Conservation (phyloP, 2,329 filamentous ascomycete species). For the Aspergillus vadensis region DNA sequence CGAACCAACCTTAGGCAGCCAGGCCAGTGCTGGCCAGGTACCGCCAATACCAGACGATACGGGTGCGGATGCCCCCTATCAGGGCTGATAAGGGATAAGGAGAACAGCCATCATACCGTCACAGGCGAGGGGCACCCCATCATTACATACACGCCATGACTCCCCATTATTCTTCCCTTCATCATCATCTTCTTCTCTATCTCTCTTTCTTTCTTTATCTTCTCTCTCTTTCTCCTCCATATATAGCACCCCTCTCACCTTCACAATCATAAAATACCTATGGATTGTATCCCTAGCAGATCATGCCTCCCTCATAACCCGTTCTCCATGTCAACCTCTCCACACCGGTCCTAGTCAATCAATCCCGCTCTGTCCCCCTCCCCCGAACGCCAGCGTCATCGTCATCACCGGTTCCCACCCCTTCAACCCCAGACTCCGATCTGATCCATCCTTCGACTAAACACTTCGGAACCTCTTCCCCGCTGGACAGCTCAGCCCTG, state of each 20-base stretch:
- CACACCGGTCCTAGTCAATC: constrained; percentile 1
- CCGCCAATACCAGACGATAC: not conserved
- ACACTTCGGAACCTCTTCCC: constrained; percentile 14
- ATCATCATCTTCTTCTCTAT: not conserved
- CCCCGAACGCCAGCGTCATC: not conserved
- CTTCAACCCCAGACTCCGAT: constrained; percentile 9
- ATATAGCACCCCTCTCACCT: not conserved
- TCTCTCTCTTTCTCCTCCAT: not conserved
- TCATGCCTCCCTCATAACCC: constrained; percentile 12
- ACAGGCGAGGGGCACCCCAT: not conserved
- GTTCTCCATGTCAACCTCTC: constrained; percentile 5
- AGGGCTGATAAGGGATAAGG: not conserved
- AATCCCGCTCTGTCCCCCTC: not conserved
- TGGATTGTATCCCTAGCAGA: not conserved
- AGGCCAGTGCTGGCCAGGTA: not conserved
- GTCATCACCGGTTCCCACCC: constrained; percentile 4
- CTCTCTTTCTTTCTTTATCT: not conserved
- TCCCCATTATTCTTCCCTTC: not conserved
- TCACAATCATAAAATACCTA: not conserved
- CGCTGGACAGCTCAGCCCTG: constrained; percentile 20
- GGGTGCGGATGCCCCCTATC: not conserved
- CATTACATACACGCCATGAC: constrained; percentile 4
- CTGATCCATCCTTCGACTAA: constrained; percentile 14
- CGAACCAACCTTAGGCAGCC: not conserved
- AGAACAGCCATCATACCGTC: not conserved